Evolutionary conservation across 164 flowering plant species (phyloP).

Genomic region (Stephania yunnanensis): DNA sequence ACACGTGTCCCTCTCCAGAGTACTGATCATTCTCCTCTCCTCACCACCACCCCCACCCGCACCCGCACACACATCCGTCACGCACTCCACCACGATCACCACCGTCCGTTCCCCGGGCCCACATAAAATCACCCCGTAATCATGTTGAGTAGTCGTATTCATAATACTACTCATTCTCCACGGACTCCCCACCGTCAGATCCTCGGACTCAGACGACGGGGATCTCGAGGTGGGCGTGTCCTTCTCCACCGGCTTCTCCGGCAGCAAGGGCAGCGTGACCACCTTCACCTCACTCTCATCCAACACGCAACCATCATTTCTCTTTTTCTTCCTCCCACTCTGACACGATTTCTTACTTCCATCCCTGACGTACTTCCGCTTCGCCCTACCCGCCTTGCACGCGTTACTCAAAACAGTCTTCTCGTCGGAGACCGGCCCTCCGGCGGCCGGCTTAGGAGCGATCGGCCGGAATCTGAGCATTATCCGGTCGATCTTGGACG

Average conservation of each 20-base stretch:
- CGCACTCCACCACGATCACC: conserved; percentile 58
- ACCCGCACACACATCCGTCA: conserved; percentile 45
- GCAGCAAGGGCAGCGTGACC: conserved; percentile 56
- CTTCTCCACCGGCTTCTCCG: conserved; percentile 47
- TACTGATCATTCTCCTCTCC: conserved; percentile 44
- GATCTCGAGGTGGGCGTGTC: conserved; percentile 15
- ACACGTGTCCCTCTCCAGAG: conserved; percentile 59
- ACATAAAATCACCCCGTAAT: conserved; percentile 18
- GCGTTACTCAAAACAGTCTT: conserved; percentile 4
- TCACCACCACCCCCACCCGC: conserved; percentile 25
- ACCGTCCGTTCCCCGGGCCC: conserved; percentile 23
- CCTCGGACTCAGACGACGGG: conserved; percentile 3
- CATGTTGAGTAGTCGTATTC: conserved; percentile 6
- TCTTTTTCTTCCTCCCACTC: conserved; percentile 22
- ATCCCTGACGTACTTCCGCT: conserved; percentile 28
- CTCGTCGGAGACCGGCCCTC: conserved; percentile 29
- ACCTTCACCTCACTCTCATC: conserved; percentile 21
- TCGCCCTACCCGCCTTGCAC: conserved; percentile 27
- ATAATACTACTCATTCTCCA: conserved; percentile 30
- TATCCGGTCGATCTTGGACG: conserved; percentile 46
- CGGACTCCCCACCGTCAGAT: not conserved
- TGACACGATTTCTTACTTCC: not conserved
- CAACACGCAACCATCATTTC: not conserved
- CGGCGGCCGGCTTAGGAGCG: conserved; percentile 65
- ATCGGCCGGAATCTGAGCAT: conserved; percentile 80